These are phyloP conservation scores for Mycosphaerella arachidis DNA, from an alignment of 2,329 filamentous ascomycete species.

Conservation along the genomic window DNA sequence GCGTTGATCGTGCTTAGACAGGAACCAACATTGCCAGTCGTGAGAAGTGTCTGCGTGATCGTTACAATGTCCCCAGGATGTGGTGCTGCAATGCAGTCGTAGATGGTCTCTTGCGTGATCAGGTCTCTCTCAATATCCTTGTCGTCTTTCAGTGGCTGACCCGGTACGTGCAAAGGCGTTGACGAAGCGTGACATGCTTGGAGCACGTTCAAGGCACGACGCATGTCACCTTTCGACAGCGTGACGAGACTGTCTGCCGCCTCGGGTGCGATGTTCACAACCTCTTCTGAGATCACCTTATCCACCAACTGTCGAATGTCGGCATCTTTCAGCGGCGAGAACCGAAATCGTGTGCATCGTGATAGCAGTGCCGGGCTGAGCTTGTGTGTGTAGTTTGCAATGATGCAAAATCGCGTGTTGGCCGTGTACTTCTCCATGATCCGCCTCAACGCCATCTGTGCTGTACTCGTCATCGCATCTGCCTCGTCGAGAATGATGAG, in stretches of 20 bases:
- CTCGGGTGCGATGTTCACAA: conserved; percentile 74
- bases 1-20: conserved; percentile 85
- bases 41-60: conserved; percentile 78
- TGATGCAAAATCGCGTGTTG: conserved; percentile 96
- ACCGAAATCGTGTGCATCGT: conserved; percentile 88
- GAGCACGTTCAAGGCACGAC: conserved; percentile 86
- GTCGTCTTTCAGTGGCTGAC: conserved; percentile 43
- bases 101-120: conserved; percentile 88
- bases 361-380: conserved; percentile 88
- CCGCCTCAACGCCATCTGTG: conserved; percentile 91
- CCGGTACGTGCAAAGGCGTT: conserved; percentile 51
- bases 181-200: conserved; percentile 96
- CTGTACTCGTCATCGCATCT: conserved; percentile 99
- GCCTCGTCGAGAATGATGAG: conserved; percentile 97
- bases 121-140: conserved; percentile 69
- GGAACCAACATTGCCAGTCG: conserved; percentile 80
- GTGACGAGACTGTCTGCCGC: conserved; percentile 79
- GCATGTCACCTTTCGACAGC: conserved; percentile 93
- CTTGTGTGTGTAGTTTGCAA: conserved; percentile 98
- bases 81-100: conserved; percentile 94
- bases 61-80: conserved; percentile 82
- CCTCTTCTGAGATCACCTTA: conserved; percentile 81
- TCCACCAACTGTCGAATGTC: conserved; percentile 86
- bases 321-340: conserved; percentile 82
- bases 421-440: conserved; percentile 99